Percentiles rank a stretch among this genome's conserved stretches.
These are phyloP conservation scores for Cercospora sp. DNA, from an alignment of 2,329 filamentous ascomycete genomes.

Conservation along the genomic window DNA sequence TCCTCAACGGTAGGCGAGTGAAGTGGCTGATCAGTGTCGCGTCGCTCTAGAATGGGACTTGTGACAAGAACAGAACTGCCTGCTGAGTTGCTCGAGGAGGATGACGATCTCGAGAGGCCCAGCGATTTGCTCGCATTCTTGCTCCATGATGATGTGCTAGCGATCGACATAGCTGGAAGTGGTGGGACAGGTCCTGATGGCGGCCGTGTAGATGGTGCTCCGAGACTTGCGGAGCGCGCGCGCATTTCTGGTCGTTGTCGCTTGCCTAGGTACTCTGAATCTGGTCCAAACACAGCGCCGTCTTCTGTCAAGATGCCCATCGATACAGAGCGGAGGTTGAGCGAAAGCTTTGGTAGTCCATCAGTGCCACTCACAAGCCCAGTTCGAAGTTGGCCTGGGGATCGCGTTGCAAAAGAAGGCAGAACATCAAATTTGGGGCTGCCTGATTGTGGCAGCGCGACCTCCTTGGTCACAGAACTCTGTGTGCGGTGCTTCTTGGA, in stretches of 20 bases:
- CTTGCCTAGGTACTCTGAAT: conserved; percentile 13
- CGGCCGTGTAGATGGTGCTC: conserved; percentile 40
- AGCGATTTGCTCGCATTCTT: conserved; percentile 6
- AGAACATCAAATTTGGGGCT: conserved; percentile 31
- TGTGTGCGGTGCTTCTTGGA: not conserved
- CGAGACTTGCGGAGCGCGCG: conserved; percentile 38
- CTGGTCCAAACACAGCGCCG: conserved; percentile 22
- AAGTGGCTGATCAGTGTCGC: conserved; percentile 22
- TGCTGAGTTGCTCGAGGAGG: conserved; percentile 45
- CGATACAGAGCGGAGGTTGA: conserved; percentile 32
- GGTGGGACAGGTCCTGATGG: conserved; percentile 47
- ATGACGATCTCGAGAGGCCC: conserved; percentile 42
- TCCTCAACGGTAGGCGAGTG: conserved; percentile 33
- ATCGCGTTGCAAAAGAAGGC: conserved; percentile 35
- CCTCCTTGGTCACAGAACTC: not conserved
- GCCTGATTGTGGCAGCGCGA: conserved; percentile 17
- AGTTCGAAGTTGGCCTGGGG: conserved; percentile 29
- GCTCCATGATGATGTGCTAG: not conserved
- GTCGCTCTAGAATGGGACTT: conserved; percentile 38
- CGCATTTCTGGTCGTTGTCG: conserved; percentile 29
- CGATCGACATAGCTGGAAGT: conserved; percentile 39
- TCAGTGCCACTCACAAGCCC: conserved; percentile 26
- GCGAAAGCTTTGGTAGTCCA: conserved; percentile 8
- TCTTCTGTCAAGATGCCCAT: conserved; percentile 30
- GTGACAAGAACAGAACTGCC: conserved; percentile 45